phyloP scores from a whole-genome alignment of 2,329 filamentous ascomycete genomes.

The Cladosporium sp. region DNA sequence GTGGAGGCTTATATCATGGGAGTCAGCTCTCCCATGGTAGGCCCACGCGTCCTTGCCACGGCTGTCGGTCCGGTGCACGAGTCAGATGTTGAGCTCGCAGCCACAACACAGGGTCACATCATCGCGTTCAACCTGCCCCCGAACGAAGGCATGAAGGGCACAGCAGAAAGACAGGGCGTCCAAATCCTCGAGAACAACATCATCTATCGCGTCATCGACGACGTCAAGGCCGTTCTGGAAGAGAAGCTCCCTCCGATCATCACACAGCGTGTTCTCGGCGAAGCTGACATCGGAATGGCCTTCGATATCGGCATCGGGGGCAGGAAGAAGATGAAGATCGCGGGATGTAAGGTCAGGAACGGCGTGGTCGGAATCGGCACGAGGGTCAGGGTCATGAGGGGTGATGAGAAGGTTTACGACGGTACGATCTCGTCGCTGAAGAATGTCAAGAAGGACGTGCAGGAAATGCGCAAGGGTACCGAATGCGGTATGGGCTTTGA shows the following conservation, averaged over 20 bases:
- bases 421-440: constrained; percentile 73
- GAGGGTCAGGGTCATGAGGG: constrained; percentile 67
- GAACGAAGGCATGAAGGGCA: constrained; percentile 58
- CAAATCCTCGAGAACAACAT: constrained; percentile 78
- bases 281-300: constrained; percentile 77
- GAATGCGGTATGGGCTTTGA: constrained; percentile 90
- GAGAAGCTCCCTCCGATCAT: constrained; percentile 64
- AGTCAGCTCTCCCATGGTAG: constrained; percentile 80
- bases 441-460: constrained; percentile 86
- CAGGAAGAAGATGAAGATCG: constrained; percentile 66
- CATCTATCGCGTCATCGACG: constrained; percentile 75
- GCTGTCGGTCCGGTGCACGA: constrained; percentile 74
- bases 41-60: constrained; percentile 69
- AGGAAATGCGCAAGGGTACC: constrained; percentile 83
- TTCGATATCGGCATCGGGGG: constrained; percentile 81
- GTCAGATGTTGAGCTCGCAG: constrained; percentile 84
- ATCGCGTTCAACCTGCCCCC: constrained; percentile 80
- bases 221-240: constrained; percentile 63
- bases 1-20: constrained; percentile 71
- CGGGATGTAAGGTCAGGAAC: constrained; percentile 82
- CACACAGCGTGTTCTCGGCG: constrained; percentile 69
- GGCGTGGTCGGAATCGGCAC: constrained; percentile 62
- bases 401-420: constrained; percentile 66
- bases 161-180: constrained; percentile 69
- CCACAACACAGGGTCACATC: constrained; percentile 68